Percentiles rank a stretch among this genome's conserved stretches.
Evolutionary conservation across 2,329 filamentous ascomycete genomes (phyloP).

Genomic region (Pestalotiopsis sp.): DNA sequence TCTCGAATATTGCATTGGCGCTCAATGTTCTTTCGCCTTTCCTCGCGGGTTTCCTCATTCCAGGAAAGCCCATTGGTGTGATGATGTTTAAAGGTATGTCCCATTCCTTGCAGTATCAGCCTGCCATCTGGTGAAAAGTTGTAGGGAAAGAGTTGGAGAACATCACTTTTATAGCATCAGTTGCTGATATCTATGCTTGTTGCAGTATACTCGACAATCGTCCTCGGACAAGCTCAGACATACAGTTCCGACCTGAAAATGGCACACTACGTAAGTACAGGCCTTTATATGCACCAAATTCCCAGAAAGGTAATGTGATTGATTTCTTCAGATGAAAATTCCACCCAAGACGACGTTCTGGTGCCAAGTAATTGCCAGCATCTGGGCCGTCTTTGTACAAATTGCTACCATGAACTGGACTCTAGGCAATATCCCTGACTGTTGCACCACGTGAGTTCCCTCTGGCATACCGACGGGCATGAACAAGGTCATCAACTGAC

Average conservation of each 20-base stretch:
- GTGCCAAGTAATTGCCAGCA: slow-evolving; percentile 51
- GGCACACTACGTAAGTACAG: slow-evolving; percentile 31
- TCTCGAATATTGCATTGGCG: slow-evolving; percentile 53
- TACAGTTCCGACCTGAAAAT: slow-evolving; percentile 38
- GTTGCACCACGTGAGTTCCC: slow-evolving; percentile 38
- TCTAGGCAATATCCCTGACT: slow-evolving; percentile 44
- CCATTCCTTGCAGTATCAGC: too few species aligned
- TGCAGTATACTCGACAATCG: slow-evolving; percentile 43
- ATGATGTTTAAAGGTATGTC: slow-evolving; percentile 54
- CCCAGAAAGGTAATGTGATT: neutral
- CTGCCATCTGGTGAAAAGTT: neutral
- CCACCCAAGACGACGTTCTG: slow-evolving; percentile 51
- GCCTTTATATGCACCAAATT: neutral
- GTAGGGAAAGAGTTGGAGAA: neutral
- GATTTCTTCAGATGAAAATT: slow-evolving; percentile 31
- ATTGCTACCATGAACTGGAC: slow-evolving; percentile 52
- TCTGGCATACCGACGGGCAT: neutral
- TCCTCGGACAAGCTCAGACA: slow-evolving; percentile 37
- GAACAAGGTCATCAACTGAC: slow-evolving; percentile 29
- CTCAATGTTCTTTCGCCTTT: slow-evolving; percentile 58
- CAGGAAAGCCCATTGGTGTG: slow-evolving; percentile 55
- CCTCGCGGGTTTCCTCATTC: slow-evolving; percentile 61
- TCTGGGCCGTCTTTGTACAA: slow-evolving; percentile 50
- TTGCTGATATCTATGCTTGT: neutral
- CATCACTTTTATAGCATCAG: neutral